Evolutionary conservation across 2,329 filamentous ascomycete genomes (phyloP).

Genomic region (Graphilbum ipis-grandicollis): DNA sequence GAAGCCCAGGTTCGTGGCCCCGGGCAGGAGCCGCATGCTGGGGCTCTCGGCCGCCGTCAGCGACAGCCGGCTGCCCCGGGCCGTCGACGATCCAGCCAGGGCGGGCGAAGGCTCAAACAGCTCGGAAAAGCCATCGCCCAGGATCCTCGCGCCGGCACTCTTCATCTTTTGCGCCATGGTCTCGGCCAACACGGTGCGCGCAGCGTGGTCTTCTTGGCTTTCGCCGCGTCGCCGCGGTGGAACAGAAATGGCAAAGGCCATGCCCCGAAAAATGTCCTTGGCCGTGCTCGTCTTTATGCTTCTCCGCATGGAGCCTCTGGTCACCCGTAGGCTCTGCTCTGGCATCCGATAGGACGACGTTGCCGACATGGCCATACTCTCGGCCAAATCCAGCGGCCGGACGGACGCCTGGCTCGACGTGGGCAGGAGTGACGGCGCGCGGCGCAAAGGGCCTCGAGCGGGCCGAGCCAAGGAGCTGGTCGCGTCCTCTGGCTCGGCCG

Average conservation of each 20-base stretch:
- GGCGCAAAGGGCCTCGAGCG: not conserved
- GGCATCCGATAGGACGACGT: slow-evolving; percentile 11
- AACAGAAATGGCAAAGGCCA: slow-evolving; percentile 79
- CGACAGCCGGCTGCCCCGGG: too few relatives aligned
- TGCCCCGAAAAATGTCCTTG: slow-evolving; percentile 47
- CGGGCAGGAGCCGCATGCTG: slow-evolving; percentile 34
- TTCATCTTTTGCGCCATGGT: slow-evolving; percentile 21
- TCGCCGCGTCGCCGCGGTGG: slow-evolving; percentile 31
- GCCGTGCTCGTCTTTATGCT: slow-evolving; percentile 7
- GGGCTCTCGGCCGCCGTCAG: slow-evolving; percentile 11
- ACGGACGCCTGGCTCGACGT: slow-evolving; percentile 4
- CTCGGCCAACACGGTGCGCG: too few relatives aligned
- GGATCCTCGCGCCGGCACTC: slow-evolving; percentile 49
- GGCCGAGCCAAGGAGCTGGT: not conserved
- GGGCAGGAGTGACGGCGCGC: too few relatives aligned
- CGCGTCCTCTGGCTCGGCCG: too few relatives aligned
- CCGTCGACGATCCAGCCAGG: slow-evolving; percentile 14
- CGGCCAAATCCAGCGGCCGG: slow-evolving; percentile 20
- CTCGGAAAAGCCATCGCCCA: slow-evolving; percentile 63
- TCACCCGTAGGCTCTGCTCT: slow-evolving; percentile 18
- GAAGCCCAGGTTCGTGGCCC: slow-evolving; percentile 47
- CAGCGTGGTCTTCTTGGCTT: slow-evolving; percentile 34
- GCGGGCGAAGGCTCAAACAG: slow-evolving; percentile 43
- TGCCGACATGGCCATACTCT: slow-evolving; percentile 28
- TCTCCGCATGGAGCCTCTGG: slow-evolving; percentile 8